A percentile compares a stretch with the other conserved stretches of the same genome.
Conservation (phyloP, 2,329 filamentous ascomycete species). For the Decorospora gaudefroyi region DNA sequence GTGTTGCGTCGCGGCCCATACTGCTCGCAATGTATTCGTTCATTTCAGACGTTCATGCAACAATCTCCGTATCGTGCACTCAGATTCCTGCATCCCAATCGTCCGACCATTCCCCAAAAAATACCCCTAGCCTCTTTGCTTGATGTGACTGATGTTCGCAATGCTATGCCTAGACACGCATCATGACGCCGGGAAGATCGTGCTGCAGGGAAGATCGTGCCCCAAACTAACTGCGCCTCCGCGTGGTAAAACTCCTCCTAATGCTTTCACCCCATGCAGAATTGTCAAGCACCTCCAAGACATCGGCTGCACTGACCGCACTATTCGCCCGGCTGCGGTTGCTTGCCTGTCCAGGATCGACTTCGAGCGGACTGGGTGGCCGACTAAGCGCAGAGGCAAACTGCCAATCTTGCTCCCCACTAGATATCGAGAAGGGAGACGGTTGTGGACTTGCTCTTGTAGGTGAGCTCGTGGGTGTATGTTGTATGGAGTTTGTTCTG, state of each 20-base stretch:
- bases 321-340: conserved; percentile 68
- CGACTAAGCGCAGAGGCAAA: conserved; percentile 52
- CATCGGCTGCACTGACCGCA: conserved; percentile 73
- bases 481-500: conserved; percentile 48
- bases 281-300: conserved; percentile 83
- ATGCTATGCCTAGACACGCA: conserved; percentile 11
- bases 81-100: conserved; percentile 21
- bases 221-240: conserved; percentile 45
- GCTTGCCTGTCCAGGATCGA: conserved; percentile 32
- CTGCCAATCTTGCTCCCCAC: conserved; percentile 50
- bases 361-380: conserved; percentile 45
- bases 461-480: conserved; percentile 44
- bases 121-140: conserved; percentile 19
- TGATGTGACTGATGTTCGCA: conserved; percentile 4
- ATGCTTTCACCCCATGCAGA: conserved; percentile 95
- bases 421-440: conserved; percentile 38
- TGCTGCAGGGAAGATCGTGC: background rate
- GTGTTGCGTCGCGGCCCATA: conserved; percentile 21
- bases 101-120: conserved; percentile 30
- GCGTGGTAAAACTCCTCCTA: conserved; percentile 78
- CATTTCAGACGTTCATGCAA: conserved; percentile 43
- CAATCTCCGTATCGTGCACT: conserved; percentile 29
- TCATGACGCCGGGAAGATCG: background rate
- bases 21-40: conserved; percentile 19
- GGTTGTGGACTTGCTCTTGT: conserved; percentile 34